Evolutionary conservation across 2,329 filamentous ascomycete species (phyloP).

Genomic region (Ophiostoma sp.): DNA sequence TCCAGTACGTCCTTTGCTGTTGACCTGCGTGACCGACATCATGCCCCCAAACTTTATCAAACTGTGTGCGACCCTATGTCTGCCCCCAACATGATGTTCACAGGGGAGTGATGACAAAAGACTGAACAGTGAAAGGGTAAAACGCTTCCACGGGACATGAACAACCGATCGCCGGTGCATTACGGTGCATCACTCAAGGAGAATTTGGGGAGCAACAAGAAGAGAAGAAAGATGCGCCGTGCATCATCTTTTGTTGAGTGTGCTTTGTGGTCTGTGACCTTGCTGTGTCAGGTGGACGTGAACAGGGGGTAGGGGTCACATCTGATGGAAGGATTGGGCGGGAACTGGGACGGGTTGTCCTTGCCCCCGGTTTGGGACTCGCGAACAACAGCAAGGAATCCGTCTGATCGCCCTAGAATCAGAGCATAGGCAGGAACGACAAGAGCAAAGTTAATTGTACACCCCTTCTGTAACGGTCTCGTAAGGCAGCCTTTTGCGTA

Average conservation of each 20-base stretch:
- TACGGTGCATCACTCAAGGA: background rate
- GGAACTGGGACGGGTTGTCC: background rate
- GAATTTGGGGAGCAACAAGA: too few species aligned
- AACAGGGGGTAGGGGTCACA: background rate
- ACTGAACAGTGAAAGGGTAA: too few species aligned
- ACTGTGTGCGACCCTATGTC: background rate
- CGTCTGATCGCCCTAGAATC: constrained; percentile 5
- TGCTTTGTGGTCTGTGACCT: background rate
- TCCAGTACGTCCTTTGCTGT: background rate
- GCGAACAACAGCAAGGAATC: background rate
- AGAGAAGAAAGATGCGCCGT: background rate
- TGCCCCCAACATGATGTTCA: background rate
- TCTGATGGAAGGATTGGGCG: background rate
- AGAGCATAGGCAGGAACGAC: background rate
- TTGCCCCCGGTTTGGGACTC: constrained; percentile 7
- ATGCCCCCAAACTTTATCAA: background rate
- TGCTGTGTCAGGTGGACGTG: background rate
- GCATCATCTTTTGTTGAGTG: background rate
- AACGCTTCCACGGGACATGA: background rate
- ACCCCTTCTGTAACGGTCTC: background rate
- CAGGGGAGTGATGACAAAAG: background rate
- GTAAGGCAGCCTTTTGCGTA: background rate
- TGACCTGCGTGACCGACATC: background rate
- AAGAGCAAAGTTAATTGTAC: background rate
- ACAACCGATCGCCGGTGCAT: background rate